phyloP scores from a whole-genome alignment of 176 grass and related monocot genomes.

The Melocanna baccifera region DNA sequence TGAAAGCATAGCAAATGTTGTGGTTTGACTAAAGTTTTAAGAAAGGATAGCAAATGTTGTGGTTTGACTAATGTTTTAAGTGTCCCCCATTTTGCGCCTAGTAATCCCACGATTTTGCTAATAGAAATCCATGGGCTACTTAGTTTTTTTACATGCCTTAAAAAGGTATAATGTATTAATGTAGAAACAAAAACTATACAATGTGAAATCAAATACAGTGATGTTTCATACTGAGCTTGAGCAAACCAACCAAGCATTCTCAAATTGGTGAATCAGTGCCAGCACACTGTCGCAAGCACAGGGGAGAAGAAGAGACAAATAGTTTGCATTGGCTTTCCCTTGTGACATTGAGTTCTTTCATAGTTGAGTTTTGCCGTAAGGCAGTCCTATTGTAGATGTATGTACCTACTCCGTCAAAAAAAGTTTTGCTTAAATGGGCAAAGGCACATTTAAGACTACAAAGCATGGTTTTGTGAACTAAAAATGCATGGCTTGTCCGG shows the following conservation, averaged over 20 bases:
- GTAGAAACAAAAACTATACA: not conserved
- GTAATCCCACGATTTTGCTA: not conserved
- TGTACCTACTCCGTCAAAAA: not conserved
- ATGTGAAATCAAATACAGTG: not conserved
- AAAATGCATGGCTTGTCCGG: not conserved
- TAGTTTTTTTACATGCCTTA: not conserved
- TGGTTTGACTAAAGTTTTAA: not conserved
- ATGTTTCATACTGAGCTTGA: not conserved
- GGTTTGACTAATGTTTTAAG: not conserved
- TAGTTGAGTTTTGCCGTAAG: not conserved
- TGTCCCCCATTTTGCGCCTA: not conserved
- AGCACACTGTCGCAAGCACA: not conserved
- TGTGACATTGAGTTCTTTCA: not conserved
- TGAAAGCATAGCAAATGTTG: not conserved
- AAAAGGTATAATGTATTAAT: not conserved
- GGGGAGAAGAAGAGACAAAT: not conserved
- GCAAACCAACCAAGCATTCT: not conserved
- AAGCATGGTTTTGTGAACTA: not conserved
- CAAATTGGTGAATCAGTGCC: not conserved
- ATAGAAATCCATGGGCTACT: not conserved
- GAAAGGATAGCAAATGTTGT: not conserved
- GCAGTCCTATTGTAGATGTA: not conserved
- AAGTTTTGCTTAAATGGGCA: too few species aligned
- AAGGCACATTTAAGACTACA: too few species aligned
- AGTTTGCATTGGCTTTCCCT: not conserved